These are phyloP conservation scores for Xylaria intraflava DNA, from an alignment of 495 filamentous ascomycete species.

Conservation along the genomic window DNA sequence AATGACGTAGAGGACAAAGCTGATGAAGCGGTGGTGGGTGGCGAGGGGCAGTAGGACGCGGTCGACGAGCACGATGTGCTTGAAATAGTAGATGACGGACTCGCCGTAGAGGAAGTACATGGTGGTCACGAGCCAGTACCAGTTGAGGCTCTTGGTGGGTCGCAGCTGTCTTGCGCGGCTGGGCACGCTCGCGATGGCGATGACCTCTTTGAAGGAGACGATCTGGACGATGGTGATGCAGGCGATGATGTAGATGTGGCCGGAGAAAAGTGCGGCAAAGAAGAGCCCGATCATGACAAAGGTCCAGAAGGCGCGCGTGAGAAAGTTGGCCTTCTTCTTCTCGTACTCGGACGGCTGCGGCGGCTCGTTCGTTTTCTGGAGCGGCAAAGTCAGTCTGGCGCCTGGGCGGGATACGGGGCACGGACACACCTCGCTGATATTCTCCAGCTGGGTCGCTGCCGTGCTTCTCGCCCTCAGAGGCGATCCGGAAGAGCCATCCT, in stretches of 20 bases:
- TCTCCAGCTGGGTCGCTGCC: constrained; percentile 23
- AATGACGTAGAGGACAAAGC: constrained; percentile 94
- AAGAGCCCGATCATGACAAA: constrained; percentile 94
- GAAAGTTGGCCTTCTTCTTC: constrained; percentile 98
- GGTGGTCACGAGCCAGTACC: constrained; percentile 97
- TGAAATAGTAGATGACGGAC: constrained; percentile 99
- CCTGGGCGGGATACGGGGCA: constrained; percentile 5
- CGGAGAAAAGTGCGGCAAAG: constrained; percentile 84
- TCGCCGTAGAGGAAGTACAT: constrained; percentile 99
- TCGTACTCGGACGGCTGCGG: constrained; percentile 65
- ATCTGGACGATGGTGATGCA: constrained; percentile 92
- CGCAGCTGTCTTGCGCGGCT: constrained; percentile 83
- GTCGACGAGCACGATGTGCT: constrained; percentile 95
- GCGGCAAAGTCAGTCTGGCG: not conserved
- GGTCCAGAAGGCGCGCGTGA: constrained; percentile 95
- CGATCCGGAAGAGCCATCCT: constrained; percentile 54
- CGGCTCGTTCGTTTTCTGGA: constrained; percentile 28
- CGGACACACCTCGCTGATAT: constrained; percentile 32
- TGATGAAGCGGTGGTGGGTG: constrained; percentile 97
- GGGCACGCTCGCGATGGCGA: constrained; percentile 92
- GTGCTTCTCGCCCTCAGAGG: constrained; percentile 38
- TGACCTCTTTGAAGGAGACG: constrained; percentile 98
- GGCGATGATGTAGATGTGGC: constrained; percentile 92
- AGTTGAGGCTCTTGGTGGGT: constrained; percentile 93
- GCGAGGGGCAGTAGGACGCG: constrained; percentile 85